Percentiles rank a stretch among this genome's conserved stretches.
Conservation (phyloP, 2,329 filamentous ascomycete genomes). For the Phaeosphaeriaceae sp. region DNA sequence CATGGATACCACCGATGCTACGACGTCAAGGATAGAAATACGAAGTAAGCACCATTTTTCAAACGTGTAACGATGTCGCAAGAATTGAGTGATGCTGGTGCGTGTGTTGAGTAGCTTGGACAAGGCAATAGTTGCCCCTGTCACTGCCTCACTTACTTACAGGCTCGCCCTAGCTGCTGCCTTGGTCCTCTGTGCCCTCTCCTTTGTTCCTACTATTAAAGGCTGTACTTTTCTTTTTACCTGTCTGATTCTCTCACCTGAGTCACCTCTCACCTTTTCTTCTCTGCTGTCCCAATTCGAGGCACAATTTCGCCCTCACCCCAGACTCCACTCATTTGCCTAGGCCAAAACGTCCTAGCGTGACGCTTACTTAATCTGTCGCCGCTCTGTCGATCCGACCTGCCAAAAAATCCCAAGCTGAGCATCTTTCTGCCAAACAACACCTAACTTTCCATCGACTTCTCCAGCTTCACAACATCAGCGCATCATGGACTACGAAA, state of each 20-base stretch:
- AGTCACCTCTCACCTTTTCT: neutral
- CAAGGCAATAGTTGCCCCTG: constrained; percentile 17
- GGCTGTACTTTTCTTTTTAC: too few species aligned
- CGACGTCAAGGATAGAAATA: too few species aligned
- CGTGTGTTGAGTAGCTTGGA: constrained; percentile 13
- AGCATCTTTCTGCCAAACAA: constrained; percentile 27
- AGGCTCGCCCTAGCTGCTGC: constrained; percentile 7
- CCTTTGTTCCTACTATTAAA: neutral
- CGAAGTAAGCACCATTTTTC: neutral
- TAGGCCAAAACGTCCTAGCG: constrained; percentile 30
- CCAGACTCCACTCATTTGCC: constrained; percentile 27
- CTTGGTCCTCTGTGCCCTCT: constrained; percentile 7
- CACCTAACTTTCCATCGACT: constrained; percentile 28
- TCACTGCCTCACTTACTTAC: constrained; percentile 26
- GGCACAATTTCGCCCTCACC: constrained; percentile 1
- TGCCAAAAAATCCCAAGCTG: constrained; percentile 40
- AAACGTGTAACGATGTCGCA: neutral
- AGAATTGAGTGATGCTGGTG: neutral
- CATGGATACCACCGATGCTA: too few species aligned
- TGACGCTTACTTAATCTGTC: constrained; percentile 36
- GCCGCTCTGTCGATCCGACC: constrained; percentile 41
- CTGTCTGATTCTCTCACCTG: neutral
- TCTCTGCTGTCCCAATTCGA: constrained; percentile 4
- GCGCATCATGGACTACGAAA: constrained; percentile 69
- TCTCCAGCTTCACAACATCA: constrained; percentile 36